phyloP scores from a whole-genome alignment of 2,329 filamentous ascomycete genomes.

The Diaporthe destruens region DNA sequence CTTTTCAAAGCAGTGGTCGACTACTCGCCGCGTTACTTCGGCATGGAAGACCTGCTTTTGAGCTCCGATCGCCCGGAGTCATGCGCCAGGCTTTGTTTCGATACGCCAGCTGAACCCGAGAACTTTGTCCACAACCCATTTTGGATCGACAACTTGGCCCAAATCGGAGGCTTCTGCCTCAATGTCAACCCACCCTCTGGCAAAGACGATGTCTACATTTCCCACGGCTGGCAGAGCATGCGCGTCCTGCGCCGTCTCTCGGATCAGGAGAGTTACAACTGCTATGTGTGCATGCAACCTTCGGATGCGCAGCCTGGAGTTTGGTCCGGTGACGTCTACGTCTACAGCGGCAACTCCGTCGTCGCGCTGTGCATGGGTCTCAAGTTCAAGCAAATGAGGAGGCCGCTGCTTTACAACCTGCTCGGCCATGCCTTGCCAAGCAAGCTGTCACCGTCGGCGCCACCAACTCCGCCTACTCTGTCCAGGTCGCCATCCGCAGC shows the following conservation, averaged over 20 bases:
- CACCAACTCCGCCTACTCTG: background rate
- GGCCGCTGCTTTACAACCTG: constrained; percentile 32
- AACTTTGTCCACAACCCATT: constrained; percentile 68
- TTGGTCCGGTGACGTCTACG: constrained; percentile 65
- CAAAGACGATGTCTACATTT: constrained; percentile 68
- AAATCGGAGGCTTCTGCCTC: constrained; percentile 71
- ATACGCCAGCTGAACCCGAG: constrained; percentile 53
- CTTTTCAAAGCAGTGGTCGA: constrained; percentile 69
- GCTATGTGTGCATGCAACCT: constrained; percentile 69
- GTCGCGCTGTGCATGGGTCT: constrained; percentile 54
- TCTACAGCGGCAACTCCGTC: constrained; percentile 64
- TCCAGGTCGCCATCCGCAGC: constrained; percentile 25
- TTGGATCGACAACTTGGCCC: constrained; percentile 69
- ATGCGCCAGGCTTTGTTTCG: constrained; percentile 56
- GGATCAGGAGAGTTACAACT: constrained; percentile 59
- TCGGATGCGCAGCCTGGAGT: constrained; percentile 64
- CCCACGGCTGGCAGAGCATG: constrained; percentile 69
- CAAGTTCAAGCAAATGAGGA: constrained; percentile 42
- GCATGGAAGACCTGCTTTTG: constrained; percentile 70
- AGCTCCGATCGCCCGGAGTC: constrained; percentile 59
- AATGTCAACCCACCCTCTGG: constrained; percentile 69
- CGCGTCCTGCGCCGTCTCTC: constrained; percentile 61
- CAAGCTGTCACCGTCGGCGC: constrained; percentile 6
- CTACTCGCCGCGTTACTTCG: constrained; percentile 71
- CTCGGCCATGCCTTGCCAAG: constrained; percentile 38